phyloP scores from a whole-genome alignment of 495 filamentous ascomycete species.

The Staphylotrichum tortipilum region DNA sequence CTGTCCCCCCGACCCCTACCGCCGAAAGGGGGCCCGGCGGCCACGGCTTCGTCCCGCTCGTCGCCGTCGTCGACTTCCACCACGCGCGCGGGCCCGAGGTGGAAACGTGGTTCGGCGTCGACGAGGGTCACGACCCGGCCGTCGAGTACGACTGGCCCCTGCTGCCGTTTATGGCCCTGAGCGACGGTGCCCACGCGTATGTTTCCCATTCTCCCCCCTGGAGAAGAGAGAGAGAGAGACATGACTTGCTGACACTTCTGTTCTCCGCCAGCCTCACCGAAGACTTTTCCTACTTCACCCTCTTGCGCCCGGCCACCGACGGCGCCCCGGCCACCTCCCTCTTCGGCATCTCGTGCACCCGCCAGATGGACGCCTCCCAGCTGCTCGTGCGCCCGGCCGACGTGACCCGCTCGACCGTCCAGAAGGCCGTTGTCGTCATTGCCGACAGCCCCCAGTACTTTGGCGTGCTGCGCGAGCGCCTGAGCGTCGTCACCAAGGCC shows the following conservation, averaged over 20 bases:
- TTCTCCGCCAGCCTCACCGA: slow-evolving; percentile 58
- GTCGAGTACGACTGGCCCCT: slow-evolving; percentile 84
- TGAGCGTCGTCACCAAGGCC: slow-evolving; percentile 81
- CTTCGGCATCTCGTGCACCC: slow-evolving; percentile 92
- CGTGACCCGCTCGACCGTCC: slow-evolving; percentile 90
- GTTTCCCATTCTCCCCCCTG: slow-evolving; percentile 22
- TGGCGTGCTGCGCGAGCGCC: slow-evolving; percentile 69
- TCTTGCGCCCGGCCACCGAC: slow-evolving; percentile 57
- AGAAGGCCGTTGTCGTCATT: slow-evolving; percentile 97
- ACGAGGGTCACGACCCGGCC: slow-evolving; percentile 71
- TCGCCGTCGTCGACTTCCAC: slow-evolving; percentile 93
- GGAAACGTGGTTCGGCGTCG: slow-evolving; percentile 77
- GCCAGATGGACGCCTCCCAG: slow-evolving; percentile 74
- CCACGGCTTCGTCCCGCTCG: slow-evolving; percentile 52
- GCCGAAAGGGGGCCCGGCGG: neutral
- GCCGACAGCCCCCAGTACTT: slow-evolving; percentile 79
- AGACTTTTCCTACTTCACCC: slow-evolving; percentile 98
- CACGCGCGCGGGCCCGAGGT: slow-evolving; percentile 95
- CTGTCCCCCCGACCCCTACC: slow-evolving; percentile 21
- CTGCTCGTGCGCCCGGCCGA: slow-evolving; percentile 72
- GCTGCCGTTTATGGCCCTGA: slow-evolving; percentile 95
- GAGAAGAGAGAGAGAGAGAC: neutral
- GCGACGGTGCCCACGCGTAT: slow-evolving; percentile 90
- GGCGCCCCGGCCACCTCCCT: slow-evolving; percentile 64
- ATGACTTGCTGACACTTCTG: neutral